Percentiles rank a stretch among this genome's conserved stretches.
Evolutionary conservation across 495 filamentous ascomycete species (phyloP).

Genomic region (Lophiostoma macrostomum): DNA sequence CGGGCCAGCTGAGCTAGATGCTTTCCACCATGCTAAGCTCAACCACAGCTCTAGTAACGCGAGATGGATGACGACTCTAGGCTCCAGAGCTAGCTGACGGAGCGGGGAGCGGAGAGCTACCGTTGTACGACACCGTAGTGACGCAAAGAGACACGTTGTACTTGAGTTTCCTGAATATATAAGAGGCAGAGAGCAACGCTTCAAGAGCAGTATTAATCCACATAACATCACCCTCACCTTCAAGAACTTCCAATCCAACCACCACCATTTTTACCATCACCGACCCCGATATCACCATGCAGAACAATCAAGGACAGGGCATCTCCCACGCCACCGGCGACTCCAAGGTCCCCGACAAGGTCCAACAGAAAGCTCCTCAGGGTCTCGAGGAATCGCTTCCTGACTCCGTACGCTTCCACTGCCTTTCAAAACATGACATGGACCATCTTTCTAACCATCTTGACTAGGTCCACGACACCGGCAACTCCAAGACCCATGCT

Average conservation of each 20-base stretch:
- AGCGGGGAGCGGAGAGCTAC: too few relatives aligned
- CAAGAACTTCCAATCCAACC: not conserved
- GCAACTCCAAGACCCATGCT: slow-evolving; percentile 35
- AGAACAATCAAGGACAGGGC: slow-evolving; percentile 36
- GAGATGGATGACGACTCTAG: too few relatives aligned
- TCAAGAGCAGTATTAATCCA: too few relatives aligned
- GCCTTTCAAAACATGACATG: not conserved
- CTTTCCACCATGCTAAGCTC: too few relatives aligned
- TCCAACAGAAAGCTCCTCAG: slow-evolving; percentile 33
- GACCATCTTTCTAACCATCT: not conserved
- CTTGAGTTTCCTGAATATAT: too few relatives aligned
- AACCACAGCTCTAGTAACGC: too few relatives aligned
- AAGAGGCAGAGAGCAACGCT: too few relatives aligned
- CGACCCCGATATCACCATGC: slow-evolving; percentile 16
- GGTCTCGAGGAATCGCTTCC: slow-evolving; percentile 31
- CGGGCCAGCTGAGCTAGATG: too few relatives aligned
- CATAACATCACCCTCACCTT: not conserved
- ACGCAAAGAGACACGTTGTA: too few relatives aligned
- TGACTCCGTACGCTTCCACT: slow-evolving; percentile 11
- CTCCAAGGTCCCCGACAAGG: slow-evolving; percentile 33
- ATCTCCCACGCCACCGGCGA: slow-evolving; percentile 34
- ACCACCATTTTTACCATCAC: not conserved
- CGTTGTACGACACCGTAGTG: too few relatives aligned
- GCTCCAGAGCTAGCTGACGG: too few relatives aligned
- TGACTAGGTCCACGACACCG: slow-evolving; percentile 33